These are phyloP conservation scores for Monosporascus sp. DNA, from an alignment of 2,329 filamentous ascomycete genomes.

Conservation along the genomic window DNA sequence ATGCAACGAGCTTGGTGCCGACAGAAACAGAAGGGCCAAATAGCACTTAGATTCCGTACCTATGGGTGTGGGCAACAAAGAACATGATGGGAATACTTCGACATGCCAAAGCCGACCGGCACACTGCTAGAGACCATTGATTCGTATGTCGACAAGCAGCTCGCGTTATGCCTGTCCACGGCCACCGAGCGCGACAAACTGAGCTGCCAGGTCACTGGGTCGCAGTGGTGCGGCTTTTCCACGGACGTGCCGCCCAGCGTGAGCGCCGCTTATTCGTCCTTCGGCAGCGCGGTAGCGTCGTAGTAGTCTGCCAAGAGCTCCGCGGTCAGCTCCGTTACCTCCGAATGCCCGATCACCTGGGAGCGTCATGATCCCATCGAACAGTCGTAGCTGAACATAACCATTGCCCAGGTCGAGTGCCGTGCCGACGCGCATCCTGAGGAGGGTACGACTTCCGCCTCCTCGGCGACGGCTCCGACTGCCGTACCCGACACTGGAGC, in stretches of 20 bases:
- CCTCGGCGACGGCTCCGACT: no score
- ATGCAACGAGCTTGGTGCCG: no score
- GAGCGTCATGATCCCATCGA: background rate
- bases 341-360: conserved; percentile 3
- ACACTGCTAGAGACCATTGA: background rate
- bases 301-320: conserved; percentile 4
- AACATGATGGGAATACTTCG: conserved; percentile 3
- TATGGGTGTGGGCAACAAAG: conserved; percentile 1
- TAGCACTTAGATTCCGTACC: background rate
- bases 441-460: no score
- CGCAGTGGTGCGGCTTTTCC: conserved; percentile 6
- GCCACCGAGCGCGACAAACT: background rate
- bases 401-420: conserved; percentile 1
- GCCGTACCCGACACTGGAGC: no score
- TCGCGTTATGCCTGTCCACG: conserved; percentile 2
- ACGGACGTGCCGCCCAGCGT: conserved; percentile 1
- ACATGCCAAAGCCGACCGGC: conserved; percentile 5
- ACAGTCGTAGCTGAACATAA: conserved; percentile 1
- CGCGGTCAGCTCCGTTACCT: background rate
- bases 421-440: background rate
- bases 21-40: no score
- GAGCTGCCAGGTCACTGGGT: background rate
- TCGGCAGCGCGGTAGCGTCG: conserved; percentile 2
- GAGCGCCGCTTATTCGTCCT: conserved; percentile 2
- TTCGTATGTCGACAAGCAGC: conserved; percentile 2